Evolutionary conservation across 345 rosid genomes (phyloP), one percentile per base, ranked within the genome.

Genomic region (Garcia nutans): DNA sequence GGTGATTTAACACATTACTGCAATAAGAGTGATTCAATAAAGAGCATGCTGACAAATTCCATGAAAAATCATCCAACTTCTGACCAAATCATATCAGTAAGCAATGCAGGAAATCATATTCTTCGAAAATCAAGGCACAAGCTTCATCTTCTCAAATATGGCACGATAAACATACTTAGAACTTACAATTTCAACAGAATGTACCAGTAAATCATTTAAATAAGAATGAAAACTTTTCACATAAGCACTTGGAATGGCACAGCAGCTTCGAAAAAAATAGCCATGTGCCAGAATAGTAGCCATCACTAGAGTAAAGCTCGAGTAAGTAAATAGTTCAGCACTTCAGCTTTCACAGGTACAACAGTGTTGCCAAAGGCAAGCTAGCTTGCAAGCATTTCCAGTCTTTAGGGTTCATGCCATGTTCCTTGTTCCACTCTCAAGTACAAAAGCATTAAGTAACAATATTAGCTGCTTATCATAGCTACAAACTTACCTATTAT

Each of bases 401-500:
- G 10, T 10, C 22, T 52, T 57, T 16, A 24, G 4, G 20, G 20
- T 54, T 54, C 19, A 28, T 62, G 41, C 65, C 7, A 26, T 60
- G 17, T 23, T 60, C 37, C 37, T 11, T 12, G 66, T 28, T 62
- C 13, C 58, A 54, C 16, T 26, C 41, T 26, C 8, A 62, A 28
- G 66, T 8, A 28, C 24, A 24, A 37, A 49, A 49, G 69, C 12
- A 67, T 19, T 5, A 47, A 56, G 41, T 12, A 62, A 64, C 12
- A 68, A 17, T 28, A 28, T 61, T 26, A 52, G 57, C 37, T 56
- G 24, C 61, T 74, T 52, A 76, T 72, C 33, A 76, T 23, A 24
- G 19, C 58, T 54, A 22, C 58, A 71, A 74, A 49, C 82, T 81
- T 77, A 92, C 98, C 97, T 82, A 94, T 84, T 69, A 94, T 88